A percentile compares a stretch with the other conserved stretches of the same genome.
These are phyloP conservation scores for Penicillium robsamsonii DNA, from an alignment of 495 filamentous ascomycete genomes.

Conservation along the genomic window DNA sequence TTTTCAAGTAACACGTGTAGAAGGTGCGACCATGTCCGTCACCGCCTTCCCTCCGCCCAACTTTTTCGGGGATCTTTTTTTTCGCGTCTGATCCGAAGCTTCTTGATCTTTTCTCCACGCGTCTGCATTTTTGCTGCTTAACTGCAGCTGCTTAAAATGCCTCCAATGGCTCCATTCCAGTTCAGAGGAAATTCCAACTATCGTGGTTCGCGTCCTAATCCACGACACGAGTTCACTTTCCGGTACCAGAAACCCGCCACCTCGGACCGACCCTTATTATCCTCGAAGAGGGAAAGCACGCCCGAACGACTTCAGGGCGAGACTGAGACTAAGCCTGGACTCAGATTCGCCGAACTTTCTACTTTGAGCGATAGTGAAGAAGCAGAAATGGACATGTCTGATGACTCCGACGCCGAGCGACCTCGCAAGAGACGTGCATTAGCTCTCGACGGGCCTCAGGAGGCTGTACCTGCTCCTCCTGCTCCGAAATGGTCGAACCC, in stretches of 20 bases:
- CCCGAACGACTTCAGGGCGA: constrained; percentile 37
- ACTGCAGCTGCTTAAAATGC: constrained; percentile 18
- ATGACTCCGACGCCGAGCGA: constrained; percentile 43
- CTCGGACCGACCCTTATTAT: constrained; percentile 48
- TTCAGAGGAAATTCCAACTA: constrained; percentile 38
- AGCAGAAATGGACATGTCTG: constrained; percentile 61
- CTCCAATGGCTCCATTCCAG: constrained; percentile 30
- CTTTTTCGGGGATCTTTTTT: constrained; percentile 7
- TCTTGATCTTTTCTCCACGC: background rate
- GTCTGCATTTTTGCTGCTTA: constrained; percentile 1
- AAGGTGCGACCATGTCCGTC: background rate
- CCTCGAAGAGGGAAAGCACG: constrained; percentile 34
- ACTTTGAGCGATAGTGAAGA: constrained; percentile 74
- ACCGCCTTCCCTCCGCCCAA: constrained; percentile 11
- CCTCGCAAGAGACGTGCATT: constrained; percentile 51
- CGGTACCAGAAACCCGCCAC: constrained; percentile 38
- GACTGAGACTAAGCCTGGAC: constrained; percentile 26
- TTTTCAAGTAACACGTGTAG: background rate
- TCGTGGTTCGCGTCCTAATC: constrained; percentile 24
- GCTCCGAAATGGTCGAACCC: constrained; percentile 88
- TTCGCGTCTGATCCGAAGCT: background rate
- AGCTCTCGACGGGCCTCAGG: constrained; percentile 43
- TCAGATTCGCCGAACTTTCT: constrained; percentile 49
- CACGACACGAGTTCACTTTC: constrained; percentile 46
- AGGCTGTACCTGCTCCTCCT: constrained; percentile 22